Base-by-base conservation (phyloP, 176 grass and related monocot species). In the Puya raimondii region DNA sequence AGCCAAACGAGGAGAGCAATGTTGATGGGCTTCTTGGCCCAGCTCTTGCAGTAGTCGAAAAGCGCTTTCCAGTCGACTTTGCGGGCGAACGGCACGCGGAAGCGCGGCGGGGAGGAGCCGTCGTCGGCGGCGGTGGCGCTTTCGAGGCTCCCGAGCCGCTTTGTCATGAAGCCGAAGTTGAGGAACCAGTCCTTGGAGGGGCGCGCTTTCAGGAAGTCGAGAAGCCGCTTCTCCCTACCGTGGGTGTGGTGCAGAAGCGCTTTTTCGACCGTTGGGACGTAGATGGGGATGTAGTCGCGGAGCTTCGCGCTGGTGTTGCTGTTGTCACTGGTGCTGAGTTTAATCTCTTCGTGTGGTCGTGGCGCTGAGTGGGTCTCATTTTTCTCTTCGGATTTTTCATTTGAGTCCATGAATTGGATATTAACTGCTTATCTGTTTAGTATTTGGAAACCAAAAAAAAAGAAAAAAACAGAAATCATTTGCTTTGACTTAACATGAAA, bases 1-100 rank as follows among this genome's bases (percentile, higher is more conserved):
- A 89, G 77, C 86, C 86, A 94, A 0, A 78, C 72, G 7, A 89
- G 78, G 13, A 89, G 72, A 2, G 83, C 86, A 1, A 83, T 85
- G 75, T 94, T 84, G 64, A 64, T 74, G 1, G 86, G 86, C 48
- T 69, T 83, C 53, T 50, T 54, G 13, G 52, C 78, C 86, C 90
- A 89, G 22, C 73, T 77, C 33, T 64, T 48, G 33, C 74, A 81
- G 66, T 56, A 57, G 51, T 9, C n/a, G 23, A 74, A 13, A 18
- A 94, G 51, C 9, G 52, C 53, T 49, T 49, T 66, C 90, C 80
- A 84, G 78, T 89, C 64, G 11, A 89, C 76, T 12, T 65, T 65
- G 71, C 86, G 72, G n/a, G 52, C 80, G 22, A 78, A 82, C 2
- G 48, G 77, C 1, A 69, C 51, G 8, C 79, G 81, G 23, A 83